phyloP scores from a whole-genome alignment of 106 monocot genomes.

The Apostasia shenzhenica region DNA sequence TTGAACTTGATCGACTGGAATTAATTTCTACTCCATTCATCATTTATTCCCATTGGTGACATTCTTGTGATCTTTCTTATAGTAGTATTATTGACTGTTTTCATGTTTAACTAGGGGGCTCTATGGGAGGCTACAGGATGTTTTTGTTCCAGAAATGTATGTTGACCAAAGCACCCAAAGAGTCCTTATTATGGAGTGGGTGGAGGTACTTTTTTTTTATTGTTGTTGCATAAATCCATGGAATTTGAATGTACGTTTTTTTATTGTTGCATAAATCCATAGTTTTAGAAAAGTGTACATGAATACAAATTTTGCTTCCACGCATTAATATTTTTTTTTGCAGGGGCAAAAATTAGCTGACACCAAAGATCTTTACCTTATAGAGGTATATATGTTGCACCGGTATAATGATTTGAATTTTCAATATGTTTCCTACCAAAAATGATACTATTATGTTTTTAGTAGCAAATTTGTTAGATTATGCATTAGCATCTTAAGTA shows the following conservation, averaged over 20 bases:
- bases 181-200: slow-evolving; percentile 96
- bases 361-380: slow-evolving; percentile 84
- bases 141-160: slow-evolving; percentile 90
- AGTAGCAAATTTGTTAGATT: no score
- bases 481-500: no score
- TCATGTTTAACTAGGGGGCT: slow-evolving; percentile 48
- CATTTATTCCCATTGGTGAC: no score
- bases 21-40: no score
- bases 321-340: slow-evolving; percentile 12
- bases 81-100: neutral
- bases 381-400: slow-evolving; percentile 60
- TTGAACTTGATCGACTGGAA: no score
- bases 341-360: slow-evolving; percentile 78
- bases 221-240: neutral
- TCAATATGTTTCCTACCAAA: no score
- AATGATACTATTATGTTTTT: no score
- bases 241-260: slow-evolving; percentile 1
- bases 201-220: slow-evolving; percentile 49
- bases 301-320: neutral
- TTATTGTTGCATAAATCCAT: neutral
- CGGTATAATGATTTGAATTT: slow-evolving; percentile 1
- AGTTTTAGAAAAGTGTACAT: slow-evolving; percentile 5
- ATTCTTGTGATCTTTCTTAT: no score
- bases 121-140: slow-evolving; percentile 71
- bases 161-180: slow-evolving; percentile 57